Evolutionary conservation across 495 filamentous ascomycete species (phyloP), one percentile per base, ranked within the genome.

Genomic region (Tuber indicum): DNA sequence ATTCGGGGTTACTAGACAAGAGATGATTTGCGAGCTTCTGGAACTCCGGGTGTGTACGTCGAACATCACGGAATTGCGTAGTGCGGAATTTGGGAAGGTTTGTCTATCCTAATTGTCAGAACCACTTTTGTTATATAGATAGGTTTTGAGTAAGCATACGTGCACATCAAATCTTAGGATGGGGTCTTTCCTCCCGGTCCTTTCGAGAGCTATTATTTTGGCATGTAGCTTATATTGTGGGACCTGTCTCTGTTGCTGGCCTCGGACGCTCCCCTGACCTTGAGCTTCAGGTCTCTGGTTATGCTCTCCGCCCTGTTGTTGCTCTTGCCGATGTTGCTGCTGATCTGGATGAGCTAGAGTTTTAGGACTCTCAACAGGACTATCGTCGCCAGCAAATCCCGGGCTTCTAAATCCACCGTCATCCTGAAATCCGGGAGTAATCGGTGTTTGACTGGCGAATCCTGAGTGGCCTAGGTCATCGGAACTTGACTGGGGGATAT

Each of bases 81-180:
- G 96, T 98, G 78, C 96, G 89, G 86, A 97, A 99, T 80, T 95
- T 94, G 72, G 95, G 95, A 26, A 99, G 92, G 86, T 98, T 98
- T 75, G 96, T 98, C 96, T 98, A 76, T 14, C 71, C 43, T 52
- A 66, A 66, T 16, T 32, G 47, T 76, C 74, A 82, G 62, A 39
- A 52, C 43, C 36, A 45, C 74, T 52, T 44, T 73, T 73, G 39
- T 69, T 70, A 69, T 43, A 43, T 52, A 10, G 49, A 47, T 8
- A 71, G 74, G 36, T 75, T 73, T 39, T 12, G 49, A 39, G 74
- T 12, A 74, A 44, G 78, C 92, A 81, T 89, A 98, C 96, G 85
- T 99, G 94, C 36, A 99, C 93, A 87, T 99, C 96, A 82, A 99
- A 99, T 84, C 92, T 89, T 74, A 99, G 86, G 75, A 98, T 95